Evolutionary conservation across 306 rosid genomes (phyloP), one percentile per base, ranked within the genome.

Genomic region (Acacia acuminata): DNA sequence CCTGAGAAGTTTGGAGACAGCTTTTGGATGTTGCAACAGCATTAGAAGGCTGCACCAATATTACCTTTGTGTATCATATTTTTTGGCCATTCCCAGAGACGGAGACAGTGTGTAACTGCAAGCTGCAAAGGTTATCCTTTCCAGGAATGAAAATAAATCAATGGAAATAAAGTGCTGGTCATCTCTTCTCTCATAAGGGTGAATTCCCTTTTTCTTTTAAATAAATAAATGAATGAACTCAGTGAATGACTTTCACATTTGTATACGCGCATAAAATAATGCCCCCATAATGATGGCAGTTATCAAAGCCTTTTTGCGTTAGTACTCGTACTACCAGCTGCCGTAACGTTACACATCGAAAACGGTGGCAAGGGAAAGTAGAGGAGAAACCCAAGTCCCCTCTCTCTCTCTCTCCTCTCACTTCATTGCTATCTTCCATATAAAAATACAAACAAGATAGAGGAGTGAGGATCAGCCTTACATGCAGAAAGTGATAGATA

Each of bases 401-500:
- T 10, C 65, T 24, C 42, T 5, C 50, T 45, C 50, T 47, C 13
- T 60, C 48, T 17, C 12, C 1, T 20, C 61, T 20, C 24, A 24
- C n/a, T 17, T 56, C 9, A 0, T 24, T 43, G 5, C 53, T 43
- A 15, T 47, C 53, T n/a, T 68, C 71, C 81, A 56, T 58, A 77
- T 69, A 71, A 40, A 79, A 17, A 36, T 14, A 11, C 11, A 63
- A 78, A 66, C n/a, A 45, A 50, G 82, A 80, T 76, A 70, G 76
- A 76, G 47, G 47, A 36, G 47, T 4, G 45, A 67, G 85, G 73
- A 77, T 84, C 81, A 67, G 16, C 81, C 43, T 74, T 81, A 50
- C 83, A 84, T 58, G 82, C 84, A 86, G 86, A 88, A 84, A 88
- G 84, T 83, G 89, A 92, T 80, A 82, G 92, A 87, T 90, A 69